phyloP scores from a whole-genome alignment of 768 basidiomycete species.

The Austroboletus eburneus region DNA sequence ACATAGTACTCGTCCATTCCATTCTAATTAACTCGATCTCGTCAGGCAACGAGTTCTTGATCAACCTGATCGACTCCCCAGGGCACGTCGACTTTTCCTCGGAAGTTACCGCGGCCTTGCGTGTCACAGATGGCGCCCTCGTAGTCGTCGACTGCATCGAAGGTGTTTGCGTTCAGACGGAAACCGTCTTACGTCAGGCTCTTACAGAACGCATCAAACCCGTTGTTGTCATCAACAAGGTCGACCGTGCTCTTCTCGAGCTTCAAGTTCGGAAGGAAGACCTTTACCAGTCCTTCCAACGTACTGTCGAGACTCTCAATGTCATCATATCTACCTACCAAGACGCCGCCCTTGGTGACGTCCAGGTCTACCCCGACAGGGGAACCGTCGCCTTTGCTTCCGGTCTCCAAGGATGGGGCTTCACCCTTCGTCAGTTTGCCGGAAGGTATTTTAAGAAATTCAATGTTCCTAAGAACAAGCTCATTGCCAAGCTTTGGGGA shows the following conservation, averaged over 20 bases:
- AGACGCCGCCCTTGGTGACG: constrained; percentile 91
- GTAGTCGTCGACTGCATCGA: constrained; percentile 99
- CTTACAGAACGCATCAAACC: constrained; percentile 99
- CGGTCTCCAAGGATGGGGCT: constrained; percentile 99
- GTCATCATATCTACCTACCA: constrained; percentile 98
- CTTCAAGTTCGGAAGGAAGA: constrained; percentile 96
- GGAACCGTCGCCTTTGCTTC: constrained; percentile 99
- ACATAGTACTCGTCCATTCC: background rate
- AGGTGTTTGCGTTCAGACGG: constrained; percentile 99
- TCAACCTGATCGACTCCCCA: constrained; percentile 99
- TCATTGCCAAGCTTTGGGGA: constrained; percentile 97
- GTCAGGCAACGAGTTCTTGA: constrained; percentile 93
- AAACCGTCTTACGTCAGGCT: constrained; percentile 97
- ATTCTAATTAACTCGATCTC: constrained; percentile 3
- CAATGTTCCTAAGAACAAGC: constrained; percentile 97
- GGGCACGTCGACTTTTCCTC: constrained; percentile 99
- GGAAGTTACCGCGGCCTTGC: constrained; percentile 98
- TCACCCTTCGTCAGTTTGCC: constrained; percentile 98
- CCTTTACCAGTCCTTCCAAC: constrained; percentile 95
- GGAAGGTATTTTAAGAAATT: constrained; percentile 95
- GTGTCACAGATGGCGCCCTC: constrained; percentile 98
- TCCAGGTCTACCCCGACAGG: constrained; percentile 97
- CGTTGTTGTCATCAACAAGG: constrained; percentile 99
- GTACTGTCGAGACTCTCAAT: constrained; percentile 97
- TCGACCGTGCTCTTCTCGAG: constrained; percentile 98